Evolutionary conservation across 2,329 filamentous ascomycete genomes (phyloP).

Genomic region (Ceratocystis huliohia): DNA sequence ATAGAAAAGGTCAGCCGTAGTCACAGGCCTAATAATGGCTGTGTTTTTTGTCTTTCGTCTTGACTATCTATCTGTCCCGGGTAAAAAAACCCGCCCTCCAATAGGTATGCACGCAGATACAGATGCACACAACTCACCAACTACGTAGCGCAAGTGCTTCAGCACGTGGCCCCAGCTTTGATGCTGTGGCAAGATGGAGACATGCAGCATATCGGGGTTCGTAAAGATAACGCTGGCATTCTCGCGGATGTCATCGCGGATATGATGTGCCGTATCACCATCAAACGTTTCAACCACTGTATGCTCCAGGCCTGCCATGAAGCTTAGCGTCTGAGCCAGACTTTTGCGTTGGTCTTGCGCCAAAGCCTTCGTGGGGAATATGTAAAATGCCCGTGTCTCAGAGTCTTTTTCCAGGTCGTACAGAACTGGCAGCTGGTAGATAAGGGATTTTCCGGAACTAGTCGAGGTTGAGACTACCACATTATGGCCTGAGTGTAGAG

Average conservation of each 20-base stretch:
- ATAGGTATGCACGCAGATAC: too few relatives aligned
- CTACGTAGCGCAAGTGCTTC: constrained; percentile 80
- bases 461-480: constrained; percentile 93
- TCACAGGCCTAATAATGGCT: neutral
- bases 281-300: constrained; percentile 86
- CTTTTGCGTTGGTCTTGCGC: constrained; percentile 89
- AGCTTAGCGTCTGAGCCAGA: constrained; percentile 69
- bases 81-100: neutral
- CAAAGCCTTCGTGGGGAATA: constrained; percentile 93
- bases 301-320: constrained; percentile 64
- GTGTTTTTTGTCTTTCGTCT: neutral
- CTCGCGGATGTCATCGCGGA: constrained; percentile 69
- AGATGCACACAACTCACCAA: constrained; percentile 35
- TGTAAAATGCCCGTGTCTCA: constrained; percentile 80
- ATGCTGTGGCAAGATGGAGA: constrained; percentile 87
- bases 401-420: constrained; percentile 69
- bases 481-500: constrained; percentile 65
- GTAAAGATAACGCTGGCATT: constrained; percentile 90
- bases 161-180: constrained; percentile 77
- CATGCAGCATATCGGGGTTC: constrained; percentile 94
- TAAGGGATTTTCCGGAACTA: constrained; percentile 93
- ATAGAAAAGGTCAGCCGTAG: constrained; percentile 15
- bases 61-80: neutral
- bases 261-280: constrained; percentile 76
- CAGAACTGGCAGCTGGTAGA: constrained; percentile 88